Evolutionary conservation across 768 basidiomycete genomes (phyloP).

Genomic region (Tephrocybe rancida): DNA sequence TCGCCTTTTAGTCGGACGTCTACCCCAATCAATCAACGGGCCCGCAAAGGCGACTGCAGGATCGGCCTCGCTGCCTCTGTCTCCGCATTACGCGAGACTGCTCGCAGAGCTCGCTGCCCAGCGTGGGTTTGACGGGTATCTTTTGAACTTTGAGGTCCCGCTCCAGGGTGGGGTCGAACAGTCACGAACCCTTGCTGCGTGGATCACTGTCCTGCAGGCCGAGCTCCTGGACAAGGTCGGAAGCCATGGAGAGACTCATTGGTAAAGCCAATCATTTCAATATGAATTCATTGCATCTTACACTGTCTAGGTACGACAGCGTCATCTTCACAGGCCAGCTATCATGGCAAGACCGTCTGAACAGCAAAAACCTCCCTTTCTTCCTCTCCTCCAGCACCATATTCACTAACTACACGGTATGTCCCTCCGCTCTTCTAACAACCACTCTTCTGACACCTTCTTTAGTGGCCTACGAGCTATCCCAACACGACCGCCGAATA

Average conservation of each 20-base stretch:
- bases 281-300: background rate
- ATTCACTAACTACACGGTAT: slow-evolving; percentile 81
- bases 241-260: slow-evolving; percentile 66
- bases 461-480: slow-evolving; percentile 62
- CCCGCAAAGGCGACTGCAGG: slow-evolving; percentile 36
- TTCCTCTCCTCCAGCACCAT: slow-evolving; percentile 72
- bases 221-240: slow-evolving; percentile 66
- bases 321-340: slow-evolving; percentile 61
- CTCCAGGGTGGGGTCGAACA: slow-evolving; percentile 56
- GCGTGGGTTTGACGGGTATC: slow-evolving; percentile 83
- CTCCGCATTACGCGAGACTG: slow-evolving; percentile 65
- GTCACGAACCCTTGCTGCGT: slow-evolving; percentile 61
- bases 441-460: background rate
- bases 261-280: slow-evolving; percentile 41
- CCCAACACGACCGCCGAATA: slow-evolving; percentile 57
- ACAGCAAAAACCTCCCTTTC: slow-evolving; percentile 71
- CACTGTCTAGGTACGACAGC: slow-evolving; percentile 63
- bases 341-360: slow-evolving; percentile 77
- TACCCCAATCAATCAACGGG: slow-evolving; percentile 49
- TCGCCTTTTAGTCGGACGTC: slow-evolving; percentile 61
- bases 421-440: slow-evolving; percentile 15
- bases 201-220: slow-evolving; percentile 65
- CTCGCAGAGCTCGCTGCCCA: slow-evolving; percentile 73
- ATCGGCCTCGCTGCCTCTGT: slow-evolving; percentile 48
- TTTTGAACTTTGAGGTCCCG: slow-evolving; percentile 75